Base-by-base conservation (phyloP, 768 basidiomycete genomes). In the Tylopilus plumbeoviolaceoides region DNA sequence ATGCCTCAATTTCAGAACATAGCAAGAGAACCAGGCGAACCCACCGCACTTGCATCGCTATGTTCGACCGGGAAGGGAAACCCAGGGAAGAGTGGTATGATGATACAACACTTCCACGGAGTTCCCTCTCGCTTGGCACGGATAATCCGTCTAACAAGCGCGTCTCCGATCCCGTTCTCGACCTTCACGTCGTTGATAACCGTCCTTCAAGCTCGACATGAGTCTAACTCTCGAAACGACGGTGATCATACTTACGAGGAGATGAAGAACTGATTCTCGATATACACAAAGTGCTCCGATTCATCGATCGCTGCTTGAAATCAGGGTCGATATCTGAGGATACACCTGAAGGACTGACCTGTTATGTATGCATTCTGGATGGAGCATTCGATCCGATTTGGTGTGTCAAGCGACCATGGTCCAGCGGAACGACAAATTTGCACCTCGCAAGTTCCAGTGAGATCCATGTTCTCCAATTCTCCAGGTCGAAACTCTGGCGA, bases 281-380 rank as follows among this genome's bases (percentile, higher is more conserved):
- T 97, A 72, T 99, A 99, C 31, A 99, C 90, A 65, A 98, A 99
- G 64, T 97, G 93, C 60, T 98, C 93, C 23, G 93, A 95, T 63
- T 89, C 74, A 63, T 95, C 86, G 49, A 97, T 97, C 10, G 92
- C 92, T 94, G 56, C 46, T 48, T 51, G 14, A 4, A 15, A 12
- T 65, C 17, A 65, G 50, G 6, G 20, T 14, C 12, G 0, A 14
- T 18, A 12, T 6, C 7, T 10, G 28, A 10, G 35, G 27, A 39
- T 45, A 20, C 0, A 47, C 12, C 25, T 10, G 3, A 14, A 36
- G 28, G 25, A 21, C 72, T 17, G 52, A 89, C 91, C 91, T 78
- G 94, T 87, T 52, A 92, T 72, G 64, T 98, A 97, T 12, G 95
- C 94, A 61, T 91, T 92, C 72, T 95, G 93, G 40, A 98, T 93